These are phyloP conservation scores for Cyclaneusma minus DNA, from an alignment of 2,329 filamentous ascomycete species.

Conservation along the genomic window DNA sequence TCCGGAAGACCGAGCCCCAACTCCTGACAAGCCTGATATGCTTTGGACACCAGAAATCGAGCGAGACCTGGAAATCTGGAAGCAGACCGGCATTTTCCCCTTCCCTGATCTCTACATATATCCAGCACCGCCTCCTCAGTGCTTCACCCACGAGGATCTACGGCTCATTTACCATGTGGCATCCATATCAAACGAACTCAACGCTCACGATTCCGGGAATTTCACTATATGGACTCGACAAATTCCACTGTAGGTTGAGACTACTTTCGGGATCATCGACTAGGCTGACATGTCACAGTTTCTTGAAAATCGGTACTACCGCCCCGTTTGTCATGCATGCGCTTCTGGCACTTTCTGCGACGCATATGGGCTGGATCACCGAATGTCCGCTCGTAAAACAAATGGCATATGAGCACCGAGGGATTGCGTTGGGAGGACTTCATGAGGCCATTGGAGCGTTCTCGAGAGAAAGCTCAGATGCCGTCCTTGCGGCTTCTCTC, in stretches of 20 bases:
- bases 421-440: constrained; percentile 70
- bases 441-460: constrained; percentile 79
- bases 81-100: constrained; percentile 68
- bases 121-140: constrained; percentile 56
- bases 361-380: constrained; percentile 80
- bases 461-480: constrained; percentile 75
- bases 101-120: constrained; percentile 70
- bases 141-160: constrained; percentile 63
- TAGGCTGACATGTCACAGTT: constrained; percentile 33
- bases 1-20: constrained; percentile 44
- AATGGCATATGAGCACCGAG: constrained; percentile 79
- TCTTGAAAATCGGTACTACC: constrained; percentile 67
- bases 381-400: constrained; percentile 74
- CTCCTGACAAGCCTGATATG: constrained; percentile 51
- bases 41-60: constrained; percentile 82
- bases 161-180: constrained; percentile 84
- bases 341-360: constrained; percentile 83
- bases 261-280: constrained; percentile 7
- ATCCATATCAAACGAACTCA: constrained; percentile 70
- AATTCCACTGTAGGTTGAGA: constrained; percentile 64
- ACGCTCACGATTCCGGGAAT: constrained; percentile 58
- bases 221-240: constrained; percentile 89
- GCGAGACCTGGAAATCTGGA: constrained; percentile 67
- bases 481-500: constrained; percentile 78
- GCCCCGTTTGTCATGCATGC: constrained; percentile 90